Evolutionary conservation across 2,329 filamentous ascomycete genomes (phyloP), one percentile per base, ranked within the genome.

Genomic region (Fusarium continuum): DNA sequence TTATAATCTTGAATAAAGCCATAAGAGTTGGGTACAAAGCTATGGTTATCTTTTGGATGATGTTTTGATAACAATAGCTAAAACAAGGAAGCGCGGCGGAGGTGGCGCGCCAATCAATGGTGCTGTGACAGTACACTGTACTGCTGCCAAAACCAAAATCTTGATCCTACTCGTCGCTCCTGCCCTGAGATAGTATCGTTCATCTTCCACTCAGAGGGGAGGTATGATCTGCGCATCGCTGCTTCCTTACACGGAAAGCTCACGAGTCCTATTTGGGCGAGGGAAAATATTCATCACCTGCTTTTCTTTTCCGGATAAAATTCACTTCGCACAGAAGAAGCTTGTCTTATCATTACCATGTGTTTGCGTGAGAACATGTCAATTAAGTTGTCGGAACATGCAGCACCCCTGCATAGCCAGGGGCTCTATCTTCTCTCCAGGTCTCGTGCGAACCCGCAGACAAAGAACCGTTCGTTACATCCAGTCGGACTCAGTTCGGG

Each of bases 401-500:
- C 47, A 59, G 19, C 17, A 63, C 45, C 65, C 65, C 59, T 52
- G 65, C 26, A 51, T 46, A 13, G 14, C 13, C 32, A 41, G 44
- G 59, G 61, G 55, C 39, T 38, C 46, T 65, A 44, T 53, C 38
- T 47, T 38, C 32, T 20, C 25, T 61, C 46, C 43, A 54, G 57
- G 56, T 54, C 53, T 66, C 28, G 59, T 59, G 56, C 19, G 38
- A 19, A 45, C 45, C 46, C 55, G 47, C 43, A 40, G 48, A 50
- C 53, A 56, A n/a, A 52, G 63, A 69, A 69, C 66, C 31, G 35
- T 63, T 61, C 38, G 47, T 61, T 45, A 19, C 29, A 60, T 28
- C 10, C 44, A 51, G 35, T 41, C 63, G 55, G 63, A 28, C 46
- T 47, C 44, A 56, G 45, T 16, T 61, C 61, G 67, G 67, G 58